phyloP scores from a whole-genome alignment of 2,329 filamentous ascomycete species.

The Corniculantispora saksenae region DNA sequence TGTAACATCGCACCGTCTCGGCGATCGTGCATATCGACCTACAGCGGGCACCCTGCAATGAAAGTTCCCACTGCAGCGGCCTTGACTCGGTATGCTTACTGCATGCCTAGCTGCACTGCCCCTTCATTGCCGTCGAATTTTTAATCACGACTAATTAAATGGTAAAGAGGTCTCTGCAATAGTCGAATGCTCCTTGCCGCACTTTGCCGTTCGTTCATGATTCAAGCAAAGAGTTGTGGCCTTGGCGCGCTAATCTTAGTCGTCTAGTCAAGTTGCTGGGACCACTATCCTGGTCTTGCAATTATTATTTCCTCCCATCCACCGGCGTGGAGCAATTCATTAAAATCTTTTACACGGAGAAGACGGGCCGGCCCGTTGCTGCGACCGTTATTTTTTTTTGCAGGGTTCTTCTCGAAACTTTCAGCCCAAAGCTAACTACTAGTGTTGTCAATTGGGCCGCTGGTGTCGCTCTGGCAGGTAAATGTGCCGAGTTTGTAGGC shows the following conservation, averaged over 20 bases:
- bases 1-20: not conserved
- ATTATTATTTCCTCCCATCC: not conserved
- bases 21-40: slow-evolving; percentile 10
- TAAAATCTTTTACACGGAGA: not conserved
- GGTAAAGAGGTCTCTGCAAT: too few relatives aligned
- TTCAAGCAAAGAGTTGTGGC: not conserved
- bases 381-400: slow-evolving; percentile 1
- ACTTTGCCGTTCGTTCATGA: not conserved
- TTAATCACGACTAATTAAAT: not conserved
- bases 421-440: not conserved
- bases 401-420: not conserved
- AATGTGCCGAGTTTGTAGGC: not conserved
- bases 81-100: not conserved
- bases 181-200: too few relatives aligned
- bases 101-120: too few relatives aligned
- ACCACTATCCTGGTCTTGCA: not conserved
- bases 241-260: slow-evolving; percentile 1
- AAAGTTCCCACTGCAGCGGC: not conserved
- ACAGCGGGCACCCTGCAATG: not conserved
- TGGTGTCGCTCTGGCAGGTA: not conserved
- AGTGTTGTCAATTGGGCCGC: not conserved
- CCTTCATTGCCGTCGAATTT: not conserved
- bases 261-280: not conserved
- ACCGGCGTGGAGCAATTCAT: not conserved
- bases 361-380: slow-evolving; percentile 7